Conservation (phyloP, 1,284 basidiomycete species). For the Dichomitus squalens region DNA sequence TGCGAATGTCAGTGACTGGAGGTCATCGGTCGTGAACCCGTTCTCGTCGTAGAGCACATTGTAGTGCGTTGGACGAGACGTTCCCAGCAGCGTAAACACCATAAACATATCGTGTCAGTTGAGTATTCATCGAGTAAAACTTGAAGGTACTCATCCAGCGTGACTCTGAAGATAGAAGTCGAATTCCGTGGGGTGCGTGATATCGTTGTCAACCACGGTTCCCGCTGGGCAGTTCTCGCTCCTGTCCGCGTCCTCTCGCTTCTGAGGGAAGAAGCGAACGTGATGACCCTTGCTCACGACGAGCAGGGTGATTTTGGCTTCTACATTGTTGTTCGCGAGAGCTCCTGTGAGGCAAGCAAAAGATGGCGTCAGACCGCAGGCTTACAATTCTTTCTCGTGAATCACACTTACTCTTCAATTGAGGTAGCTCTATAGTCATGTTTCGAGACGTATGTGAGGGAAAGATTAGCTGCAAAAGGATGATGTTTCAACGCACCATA, state of each 20-base stretch:
- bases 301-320: slow-evolving; percentile 71
- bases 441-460: neutral
- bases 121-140: neutral
- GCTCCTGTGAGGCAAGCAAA: slow-evolving; percentile 40
- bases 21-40: slow-evolving; percentile 58
- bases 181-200: slow-evolving; percentile 74
- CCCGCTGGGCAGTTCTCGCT: slow-evolving; percentile 78
- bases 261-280: slow-evolving; percentile 73
- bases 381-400: neutral
- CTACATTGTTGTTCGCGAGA: neutral
- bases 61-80: slow-evolving; percentile 64
- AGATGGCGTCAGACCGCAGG: neutral
- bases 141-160: slow-evolving; percentile 45
- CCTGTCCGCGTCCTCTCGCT: slow-evolving; percentile 52
- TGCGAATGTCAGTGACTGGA: slow-evolving; percentile 74
- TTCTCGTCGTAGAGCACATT: slow-evolving; percentile 64
- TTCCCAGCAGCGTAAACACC: slow-evolving; percentile 45
- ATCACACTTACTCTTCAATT: slow-evolving; percentile 49
- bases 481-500: slow-evolving; percentile 41
- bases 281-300: slow-evolving; percentile 81
- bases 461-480: slow-evolving; percentile 6
- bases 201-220: slow-evolving; percentile 71
- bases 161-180: slow-evolving; percentile 84
- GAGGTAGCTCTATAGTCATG: slow-evolving; percentile 51
- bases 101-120: slow-evolving; percentile 17